Conservation (phyloP, 306 rosid genomes). For the Phaseolus lunatus region DNA sequence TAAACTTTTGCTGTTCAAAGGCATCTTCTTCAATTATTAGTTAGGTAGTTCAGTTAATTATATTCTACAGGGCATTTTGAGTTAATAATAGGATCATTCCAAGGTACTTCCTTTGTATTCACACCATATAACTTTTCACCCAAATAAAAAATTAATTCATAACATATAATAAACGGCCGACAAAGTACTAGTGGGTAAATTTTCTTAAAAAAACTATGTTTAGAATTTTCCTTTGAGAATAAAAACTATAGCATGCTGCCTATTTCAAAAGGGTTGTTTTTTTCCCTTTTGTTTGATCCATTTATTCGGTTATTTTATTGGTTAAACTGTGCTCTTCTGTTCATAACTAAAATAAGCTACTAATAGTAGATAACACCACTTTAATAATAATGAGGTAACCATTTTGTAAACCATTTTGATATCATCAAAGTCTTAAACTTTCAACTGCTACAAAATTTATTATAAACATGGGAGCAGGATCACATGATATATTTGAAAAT, state of each 20-base stretch:
- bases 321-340: slow-evolving; percentile 9
- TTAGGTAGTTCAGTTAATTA: slow-evolving; percentile 23
- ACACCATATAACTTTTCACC: neutral
- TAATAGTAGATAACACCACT: neutral
- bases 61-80: neutral
- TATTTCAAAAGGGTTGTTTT: neutral
- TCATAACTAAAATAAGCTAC: neutral
- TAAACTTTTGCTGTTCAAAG: neutral
- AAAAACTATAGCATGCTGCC: neutral
- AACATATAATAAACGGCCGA: neutral
- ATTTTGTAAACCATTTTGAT: slow-evolving; percentile 1
- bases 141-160: neutral
- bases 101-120: slow-evolving; percentile 12
- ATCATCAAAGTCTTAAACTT: neutral
- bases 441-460: neutral
- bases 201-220: neutral
- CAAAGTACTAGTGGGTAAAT: neutral
- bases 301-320: slow-evolving; percentile 30
- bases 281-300: neutral
- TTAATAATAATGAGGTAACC: neutral
- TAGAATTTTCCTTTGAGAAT: slow-evolving; percentile 14
- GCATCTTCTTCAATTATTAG: neutral
- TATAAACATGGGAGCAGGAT: neutral
- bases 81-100: slow-evolving; percentile 5
- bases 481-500: slow-evolving; percentile 31